Evolutionary conservation across 805 yeast genomes (phyloP), one percentile per base, ranked within the genome.

Genomic region (Saccharomycopsis oosterbeekiorum): DNA sequence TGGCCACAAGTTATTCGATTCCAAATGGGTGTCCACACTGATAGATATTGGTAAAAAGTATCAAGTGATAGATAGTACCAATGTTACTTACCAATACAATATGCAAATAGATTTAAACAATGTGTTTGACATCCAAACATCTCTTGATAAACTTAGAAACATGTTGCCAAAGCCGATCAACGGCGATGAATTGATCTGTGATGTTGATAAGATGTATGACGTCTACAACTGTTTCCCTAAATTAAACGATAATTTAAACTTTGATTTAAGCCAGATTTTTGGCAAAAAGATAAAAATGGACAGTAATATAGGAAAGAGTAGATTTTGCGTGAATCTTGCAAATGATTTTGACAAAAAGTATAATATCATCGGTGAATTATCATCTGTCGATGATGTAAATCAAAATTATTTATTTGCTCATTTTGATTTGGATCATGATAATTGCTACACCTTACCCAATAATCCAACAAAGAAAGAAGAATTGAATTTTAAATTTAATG

Each of bases 1-100:
- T 67, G 98, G 99, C 19, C 97, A 90, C 70, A 85, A 85, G 68
- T 81, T 90, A 9, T 94, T 91, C 71, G 96, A 91, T 69, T 84
- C 97, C 0, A 84, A 85, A 65, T 94, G 98, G 98, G 97, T 92
- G 66, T 83, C 92, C 50, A 86, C 94, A 90, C 81, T 97, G 1
- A 83, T 94, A 55, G 98, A 93, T 70, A 78, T 93, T 29, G 53
- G 24, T 4, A 47, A 47, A 47, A n/a, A 47, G n/a, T 47, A 47
- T 24, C 15, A 47, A 24, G 34, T 21, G 6, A 10, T 2, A 21
- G 34, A 47, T 2, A 73, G 74, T 17, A 84, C 90, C 0, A 74
- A 73, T 12, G 84, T 91, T 66, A 74, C 67, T 0, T 58, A 61
- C 17, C 86, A 91, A 65, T 70, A 73, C 53, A 70, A 75, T 21